Base-by-base conservation (phyloP, 306 rosid species). In the Lagenaria siceraria region DNA sequence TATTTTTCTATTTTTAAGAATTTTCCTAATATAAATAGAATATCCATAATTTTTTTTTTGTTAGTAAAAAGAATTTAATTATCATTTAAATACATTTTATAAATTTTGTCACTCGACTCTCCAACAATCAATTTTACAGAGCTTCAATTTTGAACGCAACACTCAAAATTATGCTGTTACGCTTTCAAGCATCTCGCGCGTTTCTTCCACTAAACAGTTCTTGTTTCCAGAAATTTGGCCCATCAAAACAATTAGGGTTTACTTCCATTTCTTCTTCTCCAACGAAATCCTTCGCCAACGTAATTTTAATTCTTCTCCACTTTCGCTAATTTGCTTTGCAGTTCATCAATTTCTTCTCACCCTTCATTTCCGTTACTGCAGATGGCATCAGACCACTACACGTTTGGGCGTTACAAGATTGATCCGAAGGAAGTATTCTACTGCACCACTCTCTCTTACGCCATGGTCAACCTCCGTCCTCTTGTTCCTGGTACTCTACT, bases 391-490 rank as follows among this genome's bases (percentile, higher is more conserved):
- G 91, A 85, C 18, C 55, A 75, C 77, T 91, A 81, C 73, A 85
- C 75, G 6, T 94, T 94, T 82, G 97, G 97, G 43, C 78, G 89
- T 22, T 86, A 89, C 89, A 86, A 89, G 83, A 90, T 95, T 68
- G 87, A 86, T 82, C 69, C 66, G n/a, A 87, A 65, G 51, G 96
- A 88, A 86, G 98, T 95, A 29, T 95, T 95, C 84, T 90, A 85
- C 85, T 42, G 82, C 42, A 85, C 96, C n/a, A 43, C 56, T 13
- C 95, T 90, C 56, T 92, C 97, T 27, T 95, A 81, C 59, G 97
- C 97, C 54, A 62, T 89, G 88, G 98, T 95, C 74, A 92, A 95
- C 74, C 88, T 95, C 8, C 98, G 97, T 76, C 98, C 98, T 78
- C 78, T 80, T 86, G 85, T 95, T 77, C 97, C 98, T 81, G 98